Conservation (phyloP, 2,329 filamentous ascomycete species). For the Corinectria fuckeliana region DNA sequence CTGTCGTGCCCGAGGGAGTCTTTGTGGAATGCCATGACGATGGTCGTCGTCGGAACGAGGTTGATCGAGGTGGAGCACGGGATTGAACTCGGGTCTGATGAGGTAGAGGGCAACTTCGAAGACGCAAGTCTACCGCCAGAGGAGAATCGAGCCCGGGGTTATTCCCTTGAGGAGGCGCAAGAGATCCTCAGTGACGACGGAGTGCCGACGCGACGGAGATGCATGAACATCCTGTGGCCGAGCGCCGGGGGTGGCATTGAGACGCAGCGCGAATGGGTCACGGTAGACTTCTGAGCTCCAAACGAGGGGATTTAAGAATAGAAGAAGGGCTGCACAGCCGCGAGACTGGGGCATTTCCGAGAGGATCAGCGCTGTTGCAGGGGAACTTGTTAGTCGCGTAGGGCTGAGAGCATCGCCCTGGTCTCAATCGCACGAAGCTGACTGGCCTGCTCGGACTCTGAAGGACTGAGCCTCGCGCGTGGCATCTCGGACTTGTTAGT, state of each 20-base stretch:
- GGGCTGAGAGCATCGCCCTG: not conserved
- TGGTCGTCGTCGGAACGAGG: conserved; percentile 42
- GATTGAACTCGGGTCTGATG: conserved; percentile 34
- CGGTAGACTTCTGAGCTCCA: not conserved
- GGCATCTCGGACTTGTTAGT: not conserved
- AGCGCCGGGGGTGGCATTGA: not conserved
- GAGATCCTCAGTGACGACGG: not conserved
- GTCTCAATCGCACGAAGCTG: not conserved
- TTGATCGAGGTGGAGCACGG: conserved; percentile 50
- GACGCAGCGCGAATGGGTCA: conserved; percentile 17
- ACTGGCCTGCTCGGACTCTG: conserved; percentile 20
- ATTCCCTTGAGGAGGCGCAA: conserved; percentile 6
- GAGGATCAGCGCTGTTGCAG: not conserved
- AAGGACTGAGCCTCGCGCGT: not conserved
- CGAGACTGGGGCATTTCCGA: not conserved
- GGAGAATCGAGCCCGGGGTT: conserved; percentile 29
- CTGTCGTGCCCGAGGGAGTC: conserved; percentile 44
- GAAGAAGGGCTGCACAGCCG: not conserved
- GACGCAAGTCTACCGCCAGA: conserved; percentile 22
- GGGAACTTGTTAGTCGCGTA: not conserved
- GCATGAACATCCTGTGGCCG: conserved; percentile 6
- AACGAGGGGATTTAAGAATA: not conserved
- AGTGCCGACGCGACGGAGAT: not conserved
- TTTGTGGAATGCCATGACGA: conserved; percentile 44
- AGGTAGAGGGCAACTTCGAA: not conserved